These are phyloP conservation scores for Coemansia sp. DNA, from an alignment of 192 early-diverging fungal species.

Conservation along the genomic window DNA sequence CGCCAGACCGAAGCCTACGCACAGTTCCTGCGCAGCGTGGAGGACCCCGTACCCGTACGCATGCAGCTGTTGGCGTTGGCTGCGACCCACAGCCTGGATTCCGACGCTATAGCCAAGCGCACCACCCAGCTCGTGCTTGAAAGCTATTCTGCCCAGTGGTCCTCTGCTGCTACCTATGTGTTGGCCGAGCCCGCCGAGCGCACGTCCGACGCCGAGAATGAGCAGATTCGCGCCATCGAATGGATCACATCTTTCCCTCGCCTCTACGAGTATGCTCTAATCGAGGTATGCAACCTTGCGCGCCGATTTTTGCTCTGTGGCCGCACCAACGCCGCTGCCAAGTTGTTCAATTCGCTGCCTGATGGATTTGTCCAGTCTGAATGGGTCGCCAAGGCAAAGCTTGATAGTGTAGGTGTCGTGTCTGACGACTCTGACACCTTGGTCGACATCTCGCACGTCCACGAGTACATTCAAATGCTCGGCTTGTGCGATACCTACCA, in stretches of 20 bases:
- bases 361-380: slow-evolving; percentile 47
- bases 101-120: slow-evolving; percentile 35
- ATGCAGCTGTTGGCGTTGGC: slow-evolving; percentile 50
- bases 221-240: slow-evolving; percentile 59
- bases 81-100: slow-evolving; percentile 46
- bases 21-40: slow-evolving; percentile 50
- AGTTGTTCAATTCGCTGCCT: slow-evolving; percentile 53
- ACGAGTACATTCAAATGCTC: slow-evolving; percentile 53
- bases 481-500: slow-evolving; percentile 49
- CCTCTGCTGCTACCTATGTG: background rate
- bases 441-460: slow-evolving; percentile 12
- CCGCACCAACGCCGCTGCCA: slow-evolving; percentile 50
- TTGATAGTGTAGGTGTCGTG: background rate
- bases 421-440: background rate
- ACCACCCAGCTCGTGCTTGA: slow-evolving; percentile 38
- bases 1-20: slow-evolving; percentile 56
- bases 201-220: slow-evolving; percentile 20
- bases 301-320: slow-evolving; percentile 57
- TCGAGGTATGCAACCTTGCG: slow-evolving; percentile 52
- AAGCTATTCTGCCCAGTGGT: background rate
- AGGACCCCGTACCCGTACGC: slow-evolving; percentile 28
- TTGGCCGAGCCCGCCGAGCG: slow-evolving; percentile 35
- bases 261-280: slow-evolving; percentile 50
- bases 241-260: slow-evolving; percentile 56
- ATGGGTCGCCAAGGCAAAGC: slow-evolving; percentile 26